Evolutionary conservation across 176 grass and related monocot species (phyloP), one percentile per base, ranked within the genome.

Genomic region (Bromus sterilis): DNA sequence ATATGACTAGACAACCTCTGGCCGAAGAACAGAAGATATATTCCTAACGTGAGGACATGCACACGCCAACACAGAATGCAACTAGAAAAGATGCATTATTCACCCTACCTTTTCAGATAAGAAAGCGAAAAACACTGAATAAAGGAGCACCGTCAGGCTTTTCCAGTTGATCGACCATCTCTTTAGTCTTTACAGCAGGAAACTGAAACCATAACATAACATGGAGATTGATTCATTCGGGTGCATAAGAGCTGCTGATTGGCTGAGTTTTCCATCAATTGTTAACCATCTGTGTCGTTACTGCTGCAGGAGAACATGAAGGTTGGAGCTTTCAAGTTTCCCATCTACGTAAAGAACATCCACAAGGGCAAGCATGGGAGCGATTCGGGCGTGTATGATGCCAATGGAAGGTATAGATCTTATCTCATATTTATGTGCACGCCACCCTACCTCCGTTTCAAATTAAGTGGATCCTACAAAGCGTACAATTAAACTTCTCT

Each of bases 331-430:
- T 76, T 87, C 32, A 79, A 81, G 61, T 41, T 93, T 20, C 93
- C 93, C 26, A 89, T 96, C 11, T 89, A 96, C 32, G 82, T 96
- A 24, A 86, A 84, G 58, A 89, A 93, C 85, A 96, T 96, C 24
- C 76, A 96, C 34, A 91, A 82, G 48, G 93, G 88, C 23, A 92
- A 90, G 64, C 93, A 96, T 36, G 90, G 90, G 35, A 96, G 93
- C 71, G 87, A 96, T 42, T 90, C 90, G 12, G 90, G 88, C 15
- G 85, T 88, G 29, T 96, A 96, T 35, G 90, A 96, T 18, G 41
- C 44, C 15, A 53, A 89, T 21, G 93, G 93, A 77, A 96, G 90
- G 90, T 92, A 92, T 18, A 9, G 6, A 1, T 23, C 20, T 4
- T 26, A 39, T 24, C 24, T 57, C n/a, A 30, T 70, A 33, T n/a